phyloP scores from a whole-genome alignment of 257 asterid genomes.

The Nicotiana knightiana region DNA sequence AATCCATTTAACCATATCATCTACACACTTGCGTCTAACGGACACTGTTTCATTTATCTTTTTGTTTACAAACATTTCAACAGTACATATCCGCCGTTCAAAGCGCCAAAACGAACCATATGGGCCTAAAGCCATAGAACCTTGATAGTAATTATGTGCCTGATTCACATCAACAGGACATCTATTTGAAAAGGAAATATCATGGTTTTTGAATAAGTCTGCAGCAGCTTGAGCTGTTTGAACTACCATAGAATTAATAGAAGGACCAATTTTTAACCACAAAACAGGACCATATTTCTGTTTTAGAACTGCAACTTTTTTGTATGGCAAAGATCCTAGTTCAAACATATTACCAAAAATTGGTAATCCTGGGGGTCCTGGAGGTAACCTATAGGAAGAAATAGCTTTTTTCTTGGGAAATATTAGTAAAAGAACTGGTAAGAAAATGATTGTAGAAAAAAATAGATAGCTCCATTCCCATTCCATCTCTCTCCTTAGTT shows the following conservation, averaged over 20 bases:
- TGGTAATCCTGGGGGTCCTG: constrained; percentile 52
- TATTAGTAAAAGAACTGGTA: constrained; percentile 11
- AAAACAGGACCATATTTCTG: constrained; percentile 38
- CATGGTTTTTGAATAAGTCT: constrained; percentile 46
- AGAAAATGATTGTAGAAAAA: constrained; percentile 9
- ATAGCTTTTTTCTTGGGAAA: neutral
- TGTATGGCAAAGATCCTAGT: constrained; percentile 34
- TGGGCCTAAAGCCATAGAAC: constrained; percentile 39
- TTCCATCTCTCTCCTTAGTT: neutral
- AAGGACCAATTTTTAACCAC: constrained; percentile 40
- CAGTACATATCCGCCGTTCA: constrained; percentile 48
- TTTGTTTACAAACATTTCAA: constrained; percentile 37
- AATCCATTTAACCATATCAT: constrained; percentile 45
- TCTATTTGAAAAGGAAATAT: constrained; percentile 39
- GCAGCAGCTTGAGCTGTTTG: constrained; percentile 31
- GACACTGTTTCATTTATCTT: constrained; percentile 36
- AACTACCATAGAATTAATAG: constrained; percentile 35
- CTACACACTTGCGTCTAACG: constrained; percentile 35
- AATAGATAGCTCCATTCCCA: constrained; percentile 19
- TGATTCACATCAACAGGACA: constrained; percentile 33
- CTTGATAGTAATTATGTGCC: constrained; percentile 30
- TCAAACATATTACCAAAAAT: constrained; percentile 45
- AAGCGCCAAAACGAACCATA: constrained; percentile 55
- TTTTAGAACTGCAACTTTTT: constrained; percentile 23
- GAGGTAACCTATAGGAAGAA: constrained; percentile 17